phyloP scores from a whole-genome alignment of 345 rosid species.

The Combretum micranthum region DNA sequence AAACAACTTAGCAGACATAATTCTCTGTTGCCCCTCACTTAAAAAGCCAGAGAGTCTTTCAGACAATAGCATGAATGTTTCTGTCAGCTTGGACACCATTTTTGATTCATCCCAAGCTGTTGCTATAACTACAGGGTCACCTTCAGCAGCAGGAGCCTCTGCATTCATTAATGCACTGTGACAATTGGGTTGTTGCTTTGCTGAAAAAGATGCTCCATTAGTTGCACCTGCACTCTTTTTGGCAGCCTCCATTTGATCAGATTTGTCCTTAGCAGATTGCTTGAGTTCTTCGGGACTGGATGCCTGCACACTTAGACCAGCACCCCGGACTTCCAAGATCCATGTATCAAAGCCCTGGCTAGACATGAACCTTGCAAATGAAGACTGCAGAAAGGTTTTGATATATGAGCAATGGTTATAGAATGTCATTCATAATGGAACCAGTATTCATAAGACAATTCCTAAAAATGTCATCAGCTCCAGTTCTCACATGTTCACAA shows the following conservation, averaged over 20 bases:
- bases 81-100: conserved; percentile 53
- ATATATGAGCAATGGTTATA: conserved; percentile 2
- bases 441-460: too few species aligned
- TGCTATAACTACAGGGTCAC: conserved; percentile 29
- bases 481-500: background rate
- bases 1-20: conserved; percentile 68
- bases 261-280: conserved; percentile 40
- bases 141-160: conserved; percentile 29
- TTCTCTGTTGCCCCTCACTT: conserved; percentile 72
- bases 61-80: conserved; percentile 72
- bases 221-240: conserved; percentile 37
- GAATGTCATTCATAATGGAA: background rate
- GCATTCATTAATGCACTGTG: conserved; percentile 20
- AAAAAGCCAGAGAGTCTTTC: conserved; percentile 86
- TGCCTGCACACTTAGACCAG: conserved; percentile 71
- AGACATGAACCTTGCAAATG: conserved; percentile 86
- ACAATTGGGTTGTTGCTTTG: conserved; percentile 17
- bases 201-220: conserved; percentile 26
- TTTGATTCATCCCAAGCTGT: conserved; percentile 73
- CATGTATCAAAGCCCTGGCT: conserved; percentile 92
- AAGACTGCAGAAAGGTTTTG: conserved; percentile 37
- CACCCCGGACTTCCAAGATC: conserved; percentile 94
- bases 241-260: conserved; percentile 50
- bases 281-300: conserved; percentile 48
- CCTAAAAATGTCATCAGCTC: background rate